phyloP scores from a whole-genome alignment of 2,329 filamentous ascomycete species.

The Torrubiella hemipterigena region DNA sequence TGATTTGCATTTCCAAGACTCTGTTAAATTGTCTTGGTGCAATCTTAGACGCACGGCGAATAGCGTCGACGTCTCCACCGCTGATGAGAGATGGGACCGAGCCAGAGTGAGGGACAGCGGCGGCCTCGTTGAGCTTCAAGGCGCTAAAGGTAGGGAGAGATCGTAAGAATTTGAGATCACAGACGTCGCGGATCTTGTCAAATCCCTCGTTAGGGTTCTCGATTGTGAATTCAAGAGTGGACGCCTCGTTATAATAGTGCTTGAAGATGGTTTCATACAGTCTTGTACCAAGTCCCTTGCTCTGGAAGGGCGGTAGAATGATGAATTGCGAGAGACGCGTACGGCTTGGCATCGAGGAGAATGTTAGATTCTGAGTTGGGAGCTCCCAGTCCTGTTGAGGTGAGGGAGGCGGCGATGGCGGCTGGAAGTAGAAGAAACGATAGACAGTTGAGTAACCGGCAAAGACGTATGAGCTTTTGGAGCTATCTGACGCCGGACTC shows the following conservation, averaged over 20 bases:
- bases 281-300: conserved; percentile 62
- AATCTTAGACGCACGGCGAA: conserved; percentile 58
- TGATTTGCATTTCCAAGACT: conserved; percentile 63
- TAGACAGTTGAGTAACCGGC: conserved; percentile 87
- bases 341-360: conserved; percentile 58
- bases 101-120: conserved; percentile 36
- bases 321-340: conserved; percentile 88
- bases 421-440: conserved; percentile 60
- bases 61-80: conserved; percentile 40
- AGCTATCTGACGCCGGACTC: conserved; percentile 22
- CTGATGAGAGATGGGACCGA: conserved; percentile 40
- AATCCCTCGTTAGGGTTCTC: conserved; percentile 89
- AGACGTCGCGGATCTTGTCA: conserved; percentile 65
- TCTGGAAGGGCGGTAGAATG: conserved; percentile 78
- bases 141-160: conserved; percentile 43
- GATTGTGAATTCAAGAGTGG: conserved; percentile 74
- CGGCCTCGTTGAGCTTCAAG: conserved; percentile 40
- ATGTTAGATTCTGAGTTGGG: conserved; percentile 29
- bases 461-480: conserved; percentile 58
- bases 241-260: conserved; percentile 51
- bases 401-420: conserved; percentile 29
- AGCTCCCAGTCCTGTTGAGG: conserved; percentile 29
- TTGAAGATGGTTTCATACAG: conserved; percentile 75
- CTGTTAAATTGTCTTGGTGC: conserved; percentile 64
- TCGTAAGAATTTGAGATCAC: conserved; percentile 56